Evolutionary conservation across 257 asterid genomes (phyloP).

Genomic region (Rubia yunnanensis): DNA sequence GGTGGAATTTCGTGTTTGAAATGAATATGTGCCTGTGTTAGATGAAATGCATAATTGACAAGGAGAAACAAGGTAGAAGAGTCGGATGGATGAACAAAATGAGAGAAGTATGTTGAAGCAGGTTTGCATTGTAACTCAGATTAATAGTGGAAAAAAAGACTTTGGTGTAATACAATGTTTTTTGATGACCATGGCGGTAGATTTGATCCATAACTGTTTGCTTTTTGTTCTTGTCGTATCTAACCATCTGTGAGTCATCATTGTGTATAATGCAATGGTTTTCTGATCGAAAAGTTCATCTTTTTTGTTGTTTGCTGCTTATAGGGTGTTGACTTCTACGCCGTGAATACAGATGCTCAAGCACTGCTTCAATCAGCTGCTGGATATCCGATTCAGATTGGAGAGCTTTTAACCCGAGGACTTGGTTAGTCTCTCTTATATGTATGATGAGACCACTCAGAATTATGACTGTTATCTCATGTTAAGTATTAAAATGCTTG

Average conservation of each 20-base stretch:
- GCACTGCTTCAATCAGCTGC: conserved; percentile 91
- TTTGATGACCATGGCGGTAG: too few species aligned
- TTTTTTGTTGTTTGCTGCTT: conserved; percentile 13
- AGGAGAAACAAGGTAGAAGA: not conserved
- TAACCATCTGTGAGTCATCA: not conserved
- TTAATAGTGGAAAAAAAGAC: not conserved
- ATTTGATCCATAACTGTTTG: too few species aligned
- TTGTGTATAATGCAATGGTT: not conserved
- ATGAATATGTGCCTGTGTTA: not conserved
- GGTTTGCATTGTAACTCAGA: not conserved
- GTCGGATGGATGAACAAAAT: not conserved
- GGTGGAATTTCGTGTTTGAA: not conserved
- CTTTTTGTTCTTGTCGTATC: not conserved
- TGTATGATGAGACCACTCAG: not conserved
- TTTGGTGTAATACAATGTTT: not conserved
- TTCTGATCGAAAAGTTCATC: not conserved
- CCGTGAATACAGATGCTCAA: conserved; percentile 93
- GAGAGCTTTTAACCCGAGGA: conserved; percentile 98
- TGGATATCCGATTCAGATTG: conserved; percentile 82
- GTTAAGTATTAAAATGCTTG: not conserved
- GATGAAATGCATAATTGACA: not conserved
- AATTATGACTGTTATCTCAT: not conserved
- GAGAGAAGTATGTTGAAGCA: not conserved
- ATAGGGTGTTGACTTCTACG: conserved; percentile 96
- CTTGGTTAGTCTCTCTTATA: conserved; percentile 48